phyloP scores from a whole-genome alignment of 2,329 filamentous ascomycete species.

The Cercospora sp. region DNA sequence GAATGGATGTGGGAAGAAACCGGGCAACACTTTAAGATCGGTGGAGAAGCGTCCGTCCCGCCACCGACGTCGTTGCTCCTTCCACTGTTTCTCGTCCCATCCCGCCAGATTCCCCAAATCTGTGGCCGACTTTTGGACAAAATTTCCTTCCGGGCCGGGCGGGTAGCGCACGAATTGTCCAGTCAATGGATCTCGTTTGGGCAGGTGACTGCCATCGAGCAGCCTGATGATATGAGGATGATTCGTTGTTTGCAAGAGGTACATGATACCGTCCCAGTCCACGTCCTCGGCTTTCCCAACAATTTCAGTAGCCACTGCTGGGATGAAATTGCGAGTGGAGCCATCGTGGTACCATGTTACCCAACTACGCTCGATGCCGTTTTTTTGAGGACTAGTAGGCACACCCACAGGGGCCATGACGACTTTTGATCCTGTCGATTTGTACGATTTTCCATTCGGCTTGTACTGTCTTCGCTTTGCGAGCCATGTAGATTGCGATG shows the following conservation, averaged over 20 bases:
- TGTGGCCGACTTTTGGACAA: slow-evolving; percentile 2
- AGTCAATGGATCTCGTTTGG: background rate
- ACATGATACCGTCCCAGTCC: slow-evolving; percentile 5
- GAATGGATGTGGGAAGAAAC: slow-evolving; percentile 3
- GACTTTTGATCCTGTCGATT: background rate
- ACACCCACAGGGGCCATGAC: background rate
- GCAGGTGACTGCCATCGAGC: slow-evolving; percentile 2
- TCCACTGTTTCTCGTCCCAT: slow-evolving; percentile 6
- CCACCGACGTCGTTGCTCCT: background rate
- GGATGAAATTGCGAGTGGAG: slow-evolving; percentile 4
- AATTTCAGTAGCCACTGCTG: slow-evolving; percentile 12
- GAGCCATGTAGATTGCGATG: background rate
- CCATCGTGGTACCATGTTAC: slow-evolving; percentile 4
- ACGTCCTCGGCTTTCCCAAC: background rate
- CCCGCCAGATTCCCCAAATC: slow-evolving; percentile 1
- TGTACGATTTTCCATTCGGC: background rate
- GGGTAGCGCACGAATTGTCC: background rate
- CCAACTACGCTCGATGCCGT: background rate
- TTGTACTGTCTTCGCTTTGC: background rate
- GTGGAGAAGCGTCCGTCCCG: background rate
- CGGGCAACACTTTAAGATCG: background rate
- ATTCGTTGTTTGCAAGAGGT: slow-evolving; percentile 2
- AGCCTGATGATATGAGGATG: slow-evolving; percentile 2
- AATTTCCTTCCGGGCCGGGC: background rate
- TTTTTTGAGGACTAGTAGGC: background rate